These are phyloP conservation scores for Phyllostachys edulis DNA, from an alignment of 176 grass and related monocot species.

Conservation along the genomic window DNA sequence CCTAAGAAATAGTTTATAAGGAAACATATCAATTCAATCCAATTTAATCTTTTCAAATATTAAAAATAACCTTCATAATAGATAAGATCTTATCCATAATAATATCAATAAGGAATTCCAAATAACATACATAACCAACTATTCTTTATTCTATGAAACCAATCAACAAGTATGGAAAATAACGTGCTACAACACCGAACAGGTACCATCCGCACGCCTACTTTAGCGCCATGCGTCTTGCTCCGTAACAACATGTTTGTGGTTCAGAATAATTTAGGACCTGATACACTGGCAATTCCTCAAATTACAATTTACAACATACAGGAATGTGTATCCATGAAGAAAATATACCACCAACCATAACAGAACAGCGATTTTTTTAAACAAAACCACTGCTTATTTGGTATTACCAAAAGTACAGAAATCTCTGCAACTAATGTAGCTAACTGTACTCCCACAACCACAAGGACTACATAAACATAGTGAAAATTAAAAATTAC, in stretches of 20 bases:
- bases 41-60: too few relatives aligned
- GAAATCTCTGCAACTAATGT: conserved; percentile 35
- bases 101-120: too few relatives aligned
- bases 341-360: conserved; percentile 2
- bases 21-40: too few relatives aligned
- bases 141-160: too few relatives aligned
- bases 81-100: too few relatives aligned
- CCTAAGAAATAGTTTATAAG: too few relatives aligned
- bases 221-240: too few relatives aligned
- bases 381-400: conserved; percentile 21
- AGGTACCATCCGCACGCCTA: too few relatives aligned
- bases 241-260: not conserved
- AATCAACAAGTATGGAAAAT: too few relatives aligned
- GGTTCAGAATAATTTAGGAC: not conserved
- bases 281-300: not conserved
- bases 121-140: too few relatives aligned
- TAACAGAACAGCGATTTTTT: not conserved
- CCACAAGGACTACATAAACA: conserved; percentile 38
- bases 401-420: conserved; percentile 36
- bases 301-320: not conserved
- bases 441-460: conserved; percentile 43
- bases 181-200: too few relatives aligned
- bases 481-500: conserved; percentile 34
- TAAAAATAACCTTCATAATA: too few relatives aligned
- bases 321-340: not conserved